Evolutionary conservation across 2,329 filamentous ascomycete species (phyloP).

Genomic region (Diaporthe velutina): DNA sequence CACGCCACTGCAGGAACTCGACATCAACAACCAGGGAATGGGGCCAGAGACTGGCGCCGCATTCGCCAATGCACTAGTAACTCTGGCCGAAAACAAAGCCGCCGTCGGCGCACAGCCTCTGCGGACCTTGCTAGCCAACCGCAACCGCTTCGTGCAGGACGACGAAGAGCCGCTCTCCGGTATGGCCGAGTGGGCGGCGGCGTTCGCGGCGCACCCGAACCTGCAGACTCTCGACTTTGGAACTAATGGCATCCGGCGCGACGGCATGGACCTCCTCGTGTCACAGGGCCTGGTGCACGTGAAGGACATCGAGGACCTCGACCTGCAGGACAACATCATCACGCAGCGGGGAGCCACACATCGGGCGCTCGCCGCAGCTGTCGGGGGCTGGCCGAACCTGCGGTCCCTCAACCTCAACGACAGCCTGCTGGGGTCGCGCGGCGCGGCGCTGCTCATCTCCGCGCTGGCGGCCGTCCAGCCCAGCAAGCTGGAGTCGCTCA

Average conservation of each 20-base stretch:
- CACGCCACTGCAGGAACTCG: neutral
- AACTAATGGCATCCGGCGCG: neutral
- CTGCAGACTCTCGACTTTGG: neutral
- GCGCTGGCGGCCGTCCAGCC: constrained; percentile 4
- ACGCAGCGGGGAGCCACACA: neutral
- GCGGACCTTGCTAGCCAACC: neutral
- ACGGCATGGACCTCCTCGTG: neutral
- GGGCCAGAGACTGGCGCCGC: neutral
- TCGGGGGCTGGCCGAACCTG: neutral
- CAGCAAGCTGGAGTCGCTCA: neutral
- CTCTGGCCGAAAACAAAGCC: neutral
- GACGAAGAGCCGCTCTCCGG: neutral
- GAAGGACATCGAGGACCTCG: neutral
- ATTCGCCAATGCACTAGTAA: neutral
- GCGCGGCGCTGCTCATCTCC: constrained; percentile 10
- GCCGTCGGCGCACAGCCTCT: neutral
- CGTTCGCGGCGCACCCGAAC: neutral
- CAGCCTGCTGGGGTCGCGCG: neutral
- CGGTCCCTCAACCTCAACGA: constrained; percentile 4
- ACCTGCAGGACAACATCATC: neutral
- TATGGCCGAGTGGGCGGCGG: constrained; percentile 5
- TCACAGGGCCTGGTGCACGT: neutral
- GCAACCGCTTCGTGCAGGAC: neutral
- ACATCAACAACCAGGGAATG: neutral
- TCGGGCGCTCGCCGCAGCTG: neutral